These are phyloP conservation scores for Ophiostoma montium DNA, from an alignment of 2,329 filamentous ascomycete genomes.

Conservation along the genomic window DNA sequence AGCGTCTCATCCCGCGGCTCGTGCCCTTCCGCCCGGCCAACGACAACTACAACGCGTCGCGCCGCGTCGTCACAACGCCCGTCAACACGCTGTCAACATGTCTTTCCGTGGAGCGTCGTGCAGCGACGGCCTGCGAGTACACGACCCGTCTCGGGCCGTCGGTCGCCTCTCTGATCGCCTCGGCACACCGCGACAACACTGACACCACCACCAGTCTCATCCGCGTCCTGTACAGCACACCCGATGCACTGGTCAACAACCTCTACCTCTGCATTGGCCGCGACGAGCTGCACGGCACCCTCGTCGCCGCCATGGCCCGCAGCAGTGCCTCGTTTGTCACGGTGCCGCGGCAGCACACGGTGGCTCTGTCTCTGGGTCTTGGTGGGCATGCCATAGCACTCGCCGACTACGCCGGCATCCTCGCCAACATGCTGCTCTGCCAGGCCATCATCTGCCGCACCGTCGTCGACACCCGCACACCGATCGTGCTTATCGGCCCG, in stretches of 20 bases:
- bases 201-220: background rate
- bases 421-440: background rate
- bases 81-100: conserved; percentile 21
- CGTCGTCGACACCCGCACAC: conserved; percentile 8
- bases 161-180: background rate
- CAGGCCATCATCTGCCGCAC: conserved; percentile 14
- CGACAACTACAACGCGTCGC: conserved; percentile 24
- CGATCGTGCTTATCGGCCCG: conserved; percentile 22
- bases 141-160: no score
- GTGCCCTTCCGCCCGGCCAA: conserved; percentile 25
- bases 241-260: conserved; percentile 17
- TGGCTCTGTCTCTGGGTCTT: background rate
- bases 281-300: conserved; percentile 19
- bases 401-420: background rate
- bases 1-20: conserved; percentile 24
- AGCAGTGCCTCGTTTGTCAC: conserved; percentile 23
- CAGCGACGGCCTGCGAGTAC: background rate
- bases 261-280: conserved; percentile 18
- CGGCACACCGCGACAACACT: background rate
- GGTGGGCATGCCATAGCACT: no score
- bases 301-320: conserved; percentile 18
- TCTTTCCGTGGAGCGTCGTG: conserved; percentile 20
- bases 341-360: conserved; percentile 10
- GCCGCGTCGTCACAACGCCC: conserved; percentile 20
- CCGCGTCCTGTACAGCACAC: conserved; percentile 25